Base-by-base conservation (phyloP, 2,329 filamentous ascomycete species). In the Pseudocercospora fijiensis region DNA sequence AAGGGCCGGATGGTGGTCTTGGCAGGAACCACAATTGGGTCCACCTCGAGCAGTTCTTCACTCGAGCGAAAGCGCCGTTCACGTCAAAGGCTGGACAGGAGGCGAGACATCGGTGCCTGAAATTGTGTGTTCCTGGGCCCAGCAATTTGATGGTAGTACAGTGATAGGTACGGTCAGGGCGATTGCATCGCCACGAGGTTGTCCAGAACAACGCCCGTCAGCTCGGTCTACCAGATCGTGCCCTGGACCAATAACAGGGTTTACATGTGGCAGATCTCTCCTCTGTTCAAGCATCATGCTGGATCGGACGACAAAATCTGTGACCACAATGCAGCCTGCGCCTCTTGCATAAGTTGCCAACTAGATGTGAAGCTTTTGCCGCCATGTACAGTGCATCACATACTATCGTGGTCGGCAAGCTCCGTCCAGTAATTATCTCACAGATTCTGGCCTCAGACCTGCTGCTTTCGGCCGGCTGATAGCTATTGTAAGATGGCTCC, bases 41-140 rank as follows among this genome's bases (percentile, higher is more conserved):
- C 30, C 30, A 27, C 20, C 24, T 45, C 20, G 55, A 57, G 55
- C 2, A 57, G 37, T 16, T 26, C 20, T 18, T 20, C 22, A 28
- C 27, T 57, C 9, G 3, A 24, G 18, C 11, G n/a, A 28, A 37
- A 28, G 37, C 45, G 57, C 57, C 57, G 57, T 52, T 10, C 26
- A 33, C 57, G 57, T 60, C 57, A 60, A 51, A 49, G 28, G 27
- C 57, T 37, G 41, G 43, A 13, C 57, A 60, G 57, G 22, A 22
- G 9, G 57, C 30, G 18, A 45, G 16, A 28, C 8, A 26, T 4
- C 49, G 28, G 26, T 24, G n/a, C 49, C 22, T 53, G 11, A n/a
- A 18, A n/a, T 26, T 24, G 16, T 26, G 26, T 28, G 22, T 26
- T 22, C 11, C 49, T 18, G 16, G 28, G 49, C 28, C 49, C 49